Evolutionary conservation across 108 stramenopile genomes (phyloP).

Genomic region (Skeletonema menzelii): DNA sequence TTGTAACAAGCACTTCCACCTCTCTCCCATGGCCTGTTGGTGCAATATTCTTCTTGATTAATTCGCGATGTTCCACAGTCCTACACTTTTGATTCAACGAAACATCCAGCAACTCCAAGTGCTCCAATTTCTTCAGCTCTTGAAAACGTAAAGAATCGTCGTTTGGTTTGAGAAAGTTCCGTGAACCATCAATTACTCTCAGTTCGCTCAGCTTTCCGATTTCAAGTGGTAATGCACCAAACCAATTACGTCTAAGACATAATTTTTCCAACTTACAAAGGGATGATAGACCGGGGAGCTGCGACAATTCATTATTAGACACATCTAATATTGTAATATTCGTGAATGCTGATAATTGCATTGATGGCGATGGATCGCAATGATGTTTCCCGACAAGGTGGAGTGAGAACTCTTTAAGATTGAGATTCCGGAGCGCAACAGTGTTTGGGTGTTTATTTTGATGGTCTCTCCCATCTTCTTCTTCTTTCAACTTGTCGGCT

Average conservation of each 20-base stretch:
- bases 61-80: conserved; percentile 18
- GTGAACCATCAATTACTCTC: conserved; percentile 17
- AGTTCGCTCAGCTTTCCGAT: conserved; percentile 15
- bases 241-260: conserved; percentile 25
- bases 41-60: conserved; percentile 2
- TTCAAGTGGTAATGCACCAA: conserved; percentile 14
- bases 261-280: conserved; percentile 6
- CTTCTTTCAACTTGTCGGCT: neutral
- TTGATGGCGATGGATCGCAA: neutral
- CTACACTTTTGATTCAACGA: conserved; percentile 27
- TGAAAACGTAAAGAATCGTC: conserved; percentile 13
- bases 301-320: conserved; percentile 21
- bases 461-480: neutral
- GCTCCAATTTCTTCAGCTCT: neutral
- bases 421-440: conserved; percentile 1
- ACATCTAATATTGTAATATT: conserved; percentile 21
- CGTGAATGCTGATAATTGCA: neutral
- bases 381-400: neutral
- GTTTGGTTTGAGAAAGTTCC: conserved; percentile 35
- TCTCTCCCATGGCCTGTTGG: neutral
- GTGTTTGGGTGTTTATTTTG: neutral
- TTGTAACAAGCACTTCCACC: conserved; percentile 13
- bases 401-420: conserved; percentile 12
- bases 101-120: conserved; percentile 20
- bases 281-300: conserved; percentile 10